Evolutionary conservation across 2,329 filamentous ascomycete genomes (phyloP).

Genomic region (Colletotrichum australisinense): DNA sequence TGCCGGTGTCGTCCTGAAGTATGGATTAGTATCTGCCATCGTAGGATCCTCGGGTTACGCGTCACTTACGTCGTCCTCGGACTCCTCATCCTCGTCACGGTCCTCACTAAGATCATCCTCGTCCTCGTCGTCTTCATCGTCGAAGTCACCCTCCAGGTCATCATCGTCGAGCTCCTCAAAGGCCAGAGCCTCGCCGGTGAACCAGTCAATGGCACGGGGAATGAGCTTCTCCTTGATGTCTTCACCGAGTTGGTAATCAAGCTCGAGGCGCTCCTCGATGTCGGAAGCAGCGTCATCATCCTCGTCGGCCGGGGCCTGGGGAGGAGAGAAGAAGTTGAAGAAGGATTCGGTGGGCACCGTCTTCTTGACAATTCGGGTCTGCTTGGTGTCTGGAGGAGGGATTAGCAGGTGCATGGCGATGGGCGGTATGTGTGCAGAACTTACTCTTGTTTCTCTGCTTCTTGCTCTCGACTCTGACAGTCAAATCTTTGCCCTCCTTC

Average conservation of each 20-base stretch:
- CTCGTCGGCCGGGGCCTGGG: conserved; percentile 83
- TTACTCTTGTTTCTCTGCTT: conserved; percentile 99
- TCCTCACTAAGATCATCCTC: conserved; percentile 88
- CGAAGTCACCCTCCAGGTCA: conserved; percentile 84
- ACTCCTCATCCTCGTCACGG: conserved; percentile 84
- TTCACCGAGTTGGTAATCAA: conserved; percentile 98
- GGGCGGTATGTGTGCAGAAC: conserved; percentile 36
- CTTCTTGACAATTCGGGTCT: conserved; percentile 99
- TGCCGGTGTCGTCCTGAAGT: conserved; percentile 81
- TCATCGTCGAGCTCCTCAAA: conserved; percentile 92
- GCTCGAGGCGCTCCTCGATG: conserved; percentile 96
- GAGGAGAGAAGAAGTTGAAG: conserved; percentile 99
- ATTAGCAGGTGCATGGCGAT: background rate
- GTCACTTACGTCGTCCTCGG: conserved; percentile 77
- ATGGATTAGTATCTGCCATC: conserved; percentile 19
- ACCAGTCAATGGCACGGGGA: conserved; percentile 98
- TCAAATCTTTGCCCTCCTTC: conserved; percentile 93
- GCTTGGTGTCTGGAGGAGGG: conserved; percentile 87
- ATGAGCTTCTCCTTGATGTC: conserved; percentile 99
- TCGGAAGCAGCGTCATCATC: conserved; percentile 83
- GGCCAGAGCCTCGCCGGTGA: conserved; percentile 96
- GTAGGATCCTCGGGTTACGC: background rate
- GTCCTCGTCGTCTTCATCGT: conserved; percentile 92
- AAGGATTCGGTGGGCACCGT: conserved; percentile 98
- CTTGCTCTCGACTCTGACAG: conserved; percentile 96